Conservation (phyloP, 257 asterid species). For the Penstemon newberryi region DNA sequence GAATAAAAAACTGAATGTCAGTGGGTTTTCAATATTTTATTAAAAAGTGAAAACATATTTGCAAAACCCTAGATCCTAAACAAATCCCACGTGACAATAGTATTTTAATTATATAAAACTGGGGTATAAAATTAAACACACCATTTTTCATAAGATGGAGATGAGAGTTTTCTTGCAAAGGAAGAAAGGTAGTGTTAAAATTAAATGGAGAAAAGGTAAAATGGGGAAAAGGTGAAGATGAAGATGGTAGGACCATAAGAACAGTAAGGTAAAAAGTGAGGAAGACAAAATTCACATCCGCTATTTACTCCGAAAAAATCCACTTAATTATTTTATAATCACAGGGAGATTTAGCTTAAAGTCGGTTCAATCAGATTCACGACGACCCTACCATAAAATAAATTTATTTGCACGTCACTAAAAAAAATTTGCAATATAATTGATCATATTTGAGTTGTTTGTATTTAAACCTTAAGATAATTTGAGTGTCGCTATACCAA, state of each 20-base stretch:
- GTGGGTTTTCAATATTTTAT: not conserved
- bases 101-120: not conserved
- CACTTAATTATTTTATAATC: too few species aligned
- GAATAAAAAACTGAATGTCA: not conserved
- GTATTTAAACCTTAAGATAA: too few species aligned
- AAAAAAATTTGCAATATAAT: too few species aligned
- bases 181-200: not conserved
- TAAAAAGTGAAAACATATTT: not conserved
- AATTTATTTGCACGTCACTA: too few species aligned
- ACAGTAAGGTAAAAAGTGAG: not conserved
- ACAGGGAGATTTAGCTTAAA: too few species aligned
- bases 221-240: not conserved
- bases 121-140: not conserved
- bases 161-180: slow-evolving; percentile 20
- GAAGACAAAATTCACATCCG: not conserved
- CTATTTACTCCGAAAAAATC: too few species aligned
- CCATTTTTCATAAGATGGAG: not conserved
- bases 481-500: too few species aligned
- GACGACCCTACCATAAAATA: too few species aligned
- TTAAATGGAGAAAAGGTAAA: slow-evolving; percentile 5
- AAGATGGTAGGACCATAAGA: not conserved
- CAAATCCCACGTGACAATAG: slow-evolving; percentile 1
- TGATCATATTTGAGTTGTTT: too few species aligned
- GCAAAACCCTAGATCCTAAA: not conserved
- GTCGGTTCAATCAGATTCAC: too few species aligned